These are phyloP conservation scores for Adiantum capillusveneris DNA, from an alignment of 75 land plant species.

Conservation along the genomic window DNA sequence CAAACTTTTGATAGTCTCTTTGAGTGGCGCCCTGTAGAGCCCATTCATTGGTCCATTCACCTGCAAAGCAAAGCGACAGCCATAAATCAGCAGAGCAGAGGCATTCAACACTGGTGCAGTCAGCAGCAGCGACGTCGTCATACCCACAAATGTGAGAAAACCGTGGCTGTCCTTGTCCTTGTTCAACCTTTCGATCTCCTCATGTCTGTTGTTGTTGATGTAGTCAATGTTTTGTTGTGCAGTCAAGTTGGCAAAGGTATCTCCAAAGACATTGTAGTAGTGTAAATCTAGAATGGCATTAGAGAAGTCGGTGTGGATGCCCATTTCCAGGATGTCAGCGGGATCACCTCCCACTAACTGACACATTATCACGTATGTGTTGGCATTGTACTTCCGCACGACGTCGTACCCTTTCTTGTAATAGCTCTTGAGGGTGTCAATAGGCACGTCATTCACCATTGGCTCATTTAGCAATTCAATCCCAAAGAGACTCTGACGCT, in stretches of 20 bases:
- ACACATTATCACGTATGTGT: constrained; percentile 67
- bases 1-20: constrained; percentile 49
- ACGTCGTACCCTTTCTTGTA: constrained; percentile 58
- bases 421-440: constrained; percentile 43
- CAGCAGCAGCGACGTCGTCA: constrained; percentile 6
- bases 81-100: not conserved
- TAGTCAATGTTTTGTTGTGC: constrained; percentile 49
- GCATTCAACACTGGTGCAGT: not conserved
- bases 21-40: constrained; percentile 38
- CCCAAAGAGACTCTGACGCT: constrained; percentile 52
- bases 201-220: constrained; percentile 38
- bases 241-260: constrained; percentile 31
- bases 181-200: constrained; percentile 15
- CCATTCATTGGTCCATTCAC: constrained; percentile 83
- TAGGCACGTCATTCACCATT: constrained; percentile 38
- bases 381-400: constrained; percentile 55
- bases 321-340: constrained; percentile 46
- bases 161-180: constrained; percentile 31
- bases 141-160: constrained; percentile 62
- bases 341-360: constrained; percentile 80
- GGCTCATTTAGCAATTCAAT: constrained; percentile 85
- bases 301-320: constrained; percentile 10
- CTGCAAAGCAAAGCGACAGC: too few species aligned
- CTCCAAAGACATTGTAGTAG: constrained; percentile 69
- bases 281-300: constrained; percentile 68